These are phyloP conservation scores for Iris macrosiphon DNA, from an alignment of 106 monocot species.

Conservation along the genomic window DNA sequence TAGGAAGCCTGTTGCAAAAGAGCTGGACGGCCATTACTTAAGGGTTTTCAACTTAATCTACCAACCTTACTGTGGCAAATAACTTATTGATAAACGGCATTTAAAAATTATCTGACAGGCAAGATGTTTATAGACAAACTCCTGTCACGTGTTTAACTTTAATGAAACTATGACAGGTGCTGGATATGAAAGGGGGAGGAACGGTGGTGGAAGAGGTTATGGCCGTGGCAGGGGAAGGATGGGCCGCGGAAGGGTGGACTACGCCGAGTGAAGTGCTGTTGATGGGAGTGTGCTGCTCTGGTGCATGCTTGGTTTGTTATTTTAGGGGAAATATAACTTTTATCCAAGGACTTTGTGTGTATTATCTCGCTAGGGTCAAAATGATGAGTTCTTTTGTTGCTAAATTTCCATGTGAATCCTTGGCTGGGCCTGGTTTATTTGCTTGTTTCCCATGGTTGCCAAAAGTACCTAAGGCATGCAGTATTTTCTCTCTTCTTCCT, in stretches of 20 bases:
- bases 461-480: slow-evolving; percentile 5
- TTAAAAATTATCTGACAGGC: too few relatives aligned
- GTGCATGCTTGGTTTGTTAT: slow-evolving; percentile 20
- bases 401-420: slow-evolving; percentile 3
- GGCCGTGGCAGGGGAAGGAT: slow-evolving; percentile 63
- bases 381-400: background rate
- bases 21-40: too few relatives aligned
- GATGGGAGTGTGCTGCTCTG: slow-evolving; percentile 7
- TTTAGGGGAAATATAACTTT: slow-evolving; percentile 4
- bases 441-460: slow-evolving; percentile 6
- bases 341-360: slow-evolving; percentile 6
- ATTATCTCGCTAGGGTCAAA: background rate
- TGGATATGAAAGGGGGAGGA: slow-evolving; percentile 60
- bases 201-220: slow-evolving; percentile 55
- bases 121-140: too few relatives aligned
- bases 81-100: too few relatives aligned
- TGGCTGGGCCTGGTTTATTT: slow-evolving; percentile 3
- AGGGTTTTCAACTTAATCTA: too few relatives aligned
- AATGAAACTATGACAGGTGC: too few relatives aligned
- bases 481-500: background rate
- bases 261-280: slow-evolving; percentile 11
- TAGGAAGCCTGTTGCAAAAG: too few relatives aligned
- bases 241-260: slow-evolving; percentile 51
- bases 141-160: too few relatives aligned
- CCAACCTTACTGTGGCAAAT: too few relatives aligned